Percentiles rank a stretch among this genome's conserved stretches.
Conservation (phyloP, 2,329 filamentous ascomycete species). For the Cladophialophora psammophila region DNA sequence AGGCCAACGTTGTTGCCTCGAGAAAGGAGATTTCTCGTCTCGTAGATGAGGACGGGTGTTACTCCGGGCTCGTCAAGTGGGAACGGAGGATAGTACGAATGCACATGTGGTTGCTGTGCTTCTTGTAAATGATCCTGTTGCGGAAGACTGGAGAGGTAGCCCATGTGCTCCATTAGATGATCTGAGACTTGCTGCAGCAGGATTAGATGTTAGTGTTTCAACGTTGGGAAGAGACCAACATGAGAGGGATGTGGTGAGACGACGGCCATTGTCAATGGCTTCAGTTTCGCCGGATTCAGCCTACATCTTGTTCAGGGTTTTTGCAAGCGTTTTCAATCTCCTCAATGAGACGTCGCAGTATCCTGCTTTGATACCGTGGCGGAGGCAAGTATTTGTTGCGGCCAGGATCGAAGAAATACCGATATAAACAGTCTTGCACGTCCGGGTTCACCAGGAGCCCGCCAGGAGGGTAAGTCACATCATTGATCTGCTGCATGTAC, state of each 20-base stretch:
- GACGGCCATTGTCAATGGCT: not conserved
- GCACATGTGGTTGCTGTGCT: slow-evolving; percentile 62
- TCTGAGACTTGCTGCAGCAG: slow-evolving; percentile 77
- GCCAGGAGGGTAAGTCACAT: slow-evolving; percentile 69
- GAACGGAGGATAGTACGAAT: slow-evolving; percentile 38
- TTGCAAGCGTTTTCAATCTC: slow-evolving; percentile 76
- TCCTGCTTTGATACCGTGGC: slow-evolving; percentile 71
- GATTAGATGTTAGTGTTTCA: slow-evolving; percentile 31
- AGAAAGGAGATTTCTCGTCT: slow-evolving; percentile 39
- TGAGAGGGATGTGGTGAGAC: not conserved
- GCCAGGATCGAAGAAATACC: slow-evolving; percentile 66
- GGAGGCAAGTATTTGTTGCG: slow-evolving; percentile 59
- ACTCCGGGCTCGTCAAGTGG: slow-evolving; percentile 28
- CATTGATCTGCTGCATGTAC: slow-evolving; percentile 77
- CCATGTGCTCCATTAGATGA: slow-evolving; percentile 74
- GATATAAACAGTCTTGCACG: slow-evolving; percentile 72
- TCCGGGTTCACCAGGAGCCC: slow-evolving; percentile 64
- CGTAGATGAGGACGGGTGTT: slow-evolving; percentile 37
- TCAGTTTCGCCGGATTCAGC: slow-evolving; percentile 22
- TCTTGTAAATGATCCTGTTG: slow-evolving; percentile 69
- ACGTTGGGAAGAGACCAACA: not conserved
- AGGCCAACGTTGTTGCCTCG: slow-evolving; percentile 66
- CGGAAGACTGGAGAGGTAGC: slow-evolving; percentile 68
- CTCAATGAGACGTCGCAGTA: slow-evolving; percentile 75
- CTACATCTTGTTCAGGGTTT: slow-evolving; percentile 81